Evolutionary conservation across 192 early-diverging fungal species (phyloP).

Genomic region (Funneliformis mosseae): DNA sequence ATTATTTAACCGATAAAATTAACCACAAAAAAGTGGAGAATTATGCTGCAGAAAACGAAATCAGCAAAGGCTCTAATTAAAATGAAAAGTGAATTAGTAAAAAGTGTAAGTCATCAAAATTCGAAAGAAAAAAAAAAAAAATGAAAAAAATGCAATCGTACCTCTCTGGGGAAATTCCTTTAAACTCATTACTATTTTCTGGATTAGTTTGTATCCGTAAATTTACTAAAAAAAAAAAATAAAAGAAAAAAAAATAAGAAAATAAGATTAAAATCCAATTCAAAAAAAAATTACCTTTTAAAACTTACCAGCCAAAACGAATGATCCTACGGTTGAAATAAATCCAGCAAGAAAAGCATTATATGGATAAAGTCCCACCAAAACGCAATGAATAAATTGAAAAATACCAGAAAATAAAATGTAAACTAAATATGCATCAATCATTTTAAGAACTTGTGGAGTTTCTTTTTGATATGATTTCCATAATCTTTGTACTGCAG

Average conservation of each 20-base stretch:
- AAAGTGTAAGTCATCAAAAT: not conserved
- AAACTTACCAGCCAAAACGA: constrained; percentile 81
- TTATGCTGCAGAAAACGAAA: constrained; percentile 81
- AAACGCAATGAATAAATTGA: constrained; percentile 85
- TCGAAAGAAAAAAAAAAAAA: not conserved
- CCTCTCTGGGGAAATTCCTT: constrained; percentile 78
- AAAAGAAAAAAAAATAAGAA: not conserved
- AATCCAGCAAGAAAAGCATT: constrained; percentile 98
- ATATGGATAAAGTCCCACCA: constrained; percentile 95
- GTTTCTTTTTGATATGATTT: constrained; percentile 54
- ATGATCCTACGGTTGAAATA: constrained; percentile 86
- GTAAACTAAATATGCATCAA: constrained; percentile 93
- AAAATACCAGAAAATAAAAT: constrained; percentile 86
- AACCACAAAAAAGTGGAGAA: constrained; percentile 89
- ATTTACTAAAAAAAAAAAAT: constrained; percentile 61
- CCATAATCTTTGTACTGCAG: constrained; percentile 7
- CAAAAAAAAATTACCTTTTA: not conserved
- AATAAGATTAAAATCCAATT: constrained; percentile 2
- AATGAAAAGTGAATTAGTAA: not conserved
- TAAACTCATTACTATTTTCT: constrained; percentile 70
- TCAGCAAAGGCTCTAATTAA: constrained; percentile 86
- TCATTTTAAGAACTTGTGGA: constrained; percentile 79
- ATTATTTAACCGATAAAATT: constrained; percentile 83
- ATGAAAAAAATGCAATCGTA: constrained; percentile 35
- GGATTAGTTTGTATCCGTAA: constrained; percentile 93